Evolutionary conservation across 257 asterid genomes (phyloP), one percentile per base, ranked within the genome.

Genomic region (Nicotiana knightiana): DNA sequence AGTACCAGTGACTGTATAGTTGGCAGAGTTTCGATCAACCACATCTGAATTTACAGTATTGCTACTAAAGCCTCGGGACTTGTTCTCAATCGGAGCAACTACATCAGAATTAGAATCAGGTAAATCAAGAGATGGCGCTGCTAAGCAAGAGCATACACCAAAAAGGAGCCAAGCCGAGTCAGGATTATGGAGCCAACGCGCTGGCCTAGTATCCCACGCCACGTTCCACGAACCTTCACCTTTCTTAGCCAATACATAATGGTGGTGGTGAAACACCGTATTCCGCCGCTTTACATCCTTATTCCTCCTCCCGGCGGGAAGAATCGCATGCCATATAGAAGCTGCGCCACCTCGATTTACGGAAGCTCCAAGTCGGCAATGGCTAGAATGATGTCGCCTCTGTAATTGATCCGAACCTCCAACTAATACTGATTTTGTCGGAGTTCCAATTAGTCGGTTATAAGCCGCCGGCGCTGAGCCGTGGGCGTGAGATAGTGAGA

Each of bases 181-280:
- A 7, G 91, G 89, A 81, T 91, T 91, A 82, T 92, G 97, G 28
- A 93, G 91, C 98, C 98, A 94, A 54, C 98, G 88, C 81, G 98
- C 98, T 39, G 97, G 97, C 81, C 98, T 71, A 9, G 96, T 91
- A 77, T 94, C 98, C 98, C 98, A 93, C 10, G 92, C 93, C 33
- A 87, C 97, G 71, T 94, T 94, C 98, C 98, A 94, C 1, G 98
- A 94, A 2, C 98, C 98, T 76, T 93, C 97, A 0, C 97, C 83
- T 35, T 82, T 85, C 79, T 83, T 87, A 81, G 73, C 71, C 65
- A 87, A 51, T 81, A 87, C 93, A 59, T 86, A 82, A 78, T 89
- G 89, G 61, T 81, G 90, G 79, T 90, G 89, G 76, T 91, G 90
- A 83, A 84, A 81, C 75, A 89, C 77, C 67, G 84, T 85, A 18